phyloP scores from a whole-genome alignment of 345 rosid genomes.

The Eucalyptus dawsonii region DNA sequence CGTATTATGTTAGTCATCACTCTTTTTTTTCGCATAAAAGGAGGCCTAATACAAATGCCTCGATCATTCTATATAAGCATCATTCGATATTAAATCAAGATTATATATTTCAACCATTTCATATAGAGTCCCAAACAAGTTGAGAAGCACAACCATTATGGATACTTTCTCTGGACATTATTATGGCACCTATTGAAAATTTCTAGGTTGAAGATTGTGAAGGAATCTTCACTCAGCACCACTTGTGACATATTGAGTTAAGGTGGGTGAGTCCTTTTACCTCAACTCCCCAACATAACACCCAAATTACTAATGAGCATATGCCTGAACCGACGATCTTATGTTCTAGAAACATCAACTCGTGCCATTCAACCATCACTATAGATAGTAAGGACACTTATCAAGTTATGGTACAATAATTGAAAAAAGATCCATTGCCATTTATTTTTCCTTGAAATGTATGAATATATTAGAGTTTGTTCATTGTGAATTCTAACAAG shows the following conservation, averaged over 20 bases:
- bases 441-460: neutral
- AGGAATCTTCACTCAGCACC: too few species aligned
- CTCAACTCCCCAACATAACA: too few species aligned
- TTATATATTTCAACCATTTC: too few species aligned
- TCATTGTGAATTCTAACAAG: neutral
- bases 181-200: neutral
- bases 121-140: neutral
- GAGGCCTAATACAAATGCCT: too few species aligned
- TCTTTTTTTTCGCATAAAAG: neutral
- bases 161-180: neutral
- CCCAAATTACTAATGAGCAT: neutral
- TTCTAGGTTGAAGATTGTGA: neutral
- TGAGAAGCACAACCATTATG: neutral
- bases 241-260: too few species aligned
- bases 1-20: neutral
- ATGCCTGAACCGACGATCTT: neutral
- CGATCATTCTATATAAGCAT: too few species aligned
- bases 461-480: neutral
- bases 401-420: neutral
- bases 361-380: neutral
- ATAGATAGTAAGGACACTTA: neutral
- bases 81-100: neutral
- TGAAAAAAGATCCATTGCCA: neutral
- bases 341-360: neutral
- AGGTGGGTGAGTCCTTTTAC: too few species aligned